phyloP scores from a whole-genome alignment of 768 basidiomycete species.

The Sarcodon sp. region DNA sequence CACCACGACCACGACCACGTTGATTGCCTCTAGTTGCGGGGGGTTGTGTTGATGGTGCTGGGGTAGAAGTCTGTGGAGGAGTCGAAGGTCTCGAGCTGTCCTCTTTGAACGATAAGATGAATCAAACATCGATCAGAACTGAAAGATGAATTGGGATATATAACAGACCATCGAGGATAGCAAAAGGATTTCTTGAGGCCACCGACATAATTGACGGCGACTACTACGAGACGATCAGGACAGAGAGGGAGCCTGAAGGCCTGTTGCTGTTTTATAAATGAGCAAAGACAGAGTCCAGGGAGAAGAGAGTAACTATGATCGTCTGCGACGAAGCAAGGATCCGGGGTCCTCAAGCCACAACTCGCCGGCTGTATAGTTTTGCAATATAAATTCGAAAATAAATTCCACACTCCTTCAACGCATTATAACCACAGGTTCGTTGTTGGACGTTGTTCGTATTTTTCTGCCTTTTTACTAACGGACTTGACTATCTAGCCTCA shows the following conservation, averaged over 20 bases:
- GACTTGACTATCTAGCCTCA: slow-evolving; percentile 28
- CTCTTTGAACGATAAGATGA: slow-evolving; percentile 20
- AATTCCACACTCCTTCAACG: slow-evolving; percentile 23
- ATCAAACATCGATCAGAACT: neutral
- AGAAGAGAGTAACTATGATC: neutral
- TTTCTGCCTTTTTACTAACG: slow-evolving; percentile 8
- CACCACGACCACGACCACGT: slow-evolving; percentile 28
- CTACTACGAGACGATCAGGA: slow-evolving; percentile 23
- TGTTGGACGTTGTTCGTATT: neutral
- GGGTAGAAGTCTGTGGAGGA: slow-evolving; percentile 16
- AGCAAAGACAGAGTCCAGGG: slow-evolving; percentile 5
- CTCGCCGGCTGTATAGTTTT: slow-evolving; percentile 19
- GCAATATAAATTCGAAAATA: slow-evolving; percentile 10
- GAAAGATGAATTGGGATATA: neutral
- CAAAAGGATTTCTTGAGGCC: slow-evolving; percentile 80
- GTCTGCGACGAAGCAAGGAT: neutral
- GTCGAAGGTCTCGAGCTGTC: slow-evolving; percentile 31
- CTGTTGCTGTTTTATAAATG: slow-evolving; percentile 1
- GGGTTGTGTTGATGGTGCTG: slow-evolving; percentile 20
- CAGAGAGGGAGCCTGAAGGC: slow-evolving; percentile 9
- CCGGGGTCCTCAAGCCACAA: slow-evolving; percentile 17
- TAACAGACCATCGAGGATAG: slow-evolving; percentile 63
- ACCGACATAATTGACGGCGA: slow-evolving; percentile 81
- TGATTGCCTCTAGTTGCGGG: slow-evolving; percentile 25
- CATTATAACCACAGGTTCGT: slow-evolving; percentile 53